Evolutionary conservation across 345 rosid genomes (phyloP).

Genomic region (Pugionium cornutum): DNA sequence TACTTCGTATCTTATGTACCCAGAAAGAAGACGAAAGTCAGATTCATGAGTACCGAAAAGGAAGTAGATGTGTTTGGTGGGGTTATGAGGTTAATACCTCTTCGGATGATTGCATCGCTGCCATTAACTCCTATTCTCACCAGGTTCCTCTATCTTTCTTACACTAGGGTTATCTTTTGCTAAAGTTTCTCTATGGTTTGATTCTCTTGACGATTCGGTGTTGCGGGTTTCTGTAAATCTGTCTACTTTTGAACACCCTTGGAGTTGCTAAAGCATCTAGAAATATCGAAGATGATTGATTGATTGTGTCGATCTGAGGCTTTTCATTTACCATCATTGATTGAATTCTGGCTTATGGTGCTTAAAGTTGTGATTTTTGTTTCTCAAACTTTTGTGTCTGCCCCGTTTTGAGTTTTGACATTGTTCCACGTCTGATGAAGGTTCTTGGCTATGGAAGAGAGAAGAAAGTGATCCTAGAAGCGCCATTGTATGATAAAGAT

Average conservation of each 20-base stretch:
- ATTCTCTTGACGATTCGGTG: not conserved
- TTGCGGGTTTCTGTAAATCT: not conserved
- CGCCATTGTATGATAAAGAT: constrained; percentile 54
- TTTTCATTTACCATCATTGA: not conserved
- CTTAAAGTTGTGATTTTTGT: not conserved
- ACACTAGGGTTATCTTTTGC: not conserved
- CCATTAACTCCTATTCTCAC: constrained; percentile 62
- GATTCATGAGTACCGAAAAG: constrained; percentile 30
- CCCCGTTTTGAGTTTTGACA: not conserved
- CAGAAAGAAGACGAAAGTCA: constrained; percentile 29
- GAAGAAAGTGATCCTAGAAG: constrained; percentile 62
- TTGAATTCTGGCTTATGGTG: not conserved
- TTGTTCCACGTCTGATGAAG: constrained; percentile 39
- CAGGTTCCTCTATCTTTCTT: constrained; percentile 47
- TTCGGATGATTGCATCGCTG: constrained; percentile 65
- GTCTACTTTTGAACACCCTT: not conserved
- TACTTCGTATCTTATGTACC: not conserved
- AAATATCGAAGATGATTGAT: not conserved
- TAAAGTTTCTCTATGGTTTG: not conserved
- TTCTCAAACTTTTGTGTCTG: not conserved
- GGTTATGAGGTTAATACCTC: constrained; percentile 63
- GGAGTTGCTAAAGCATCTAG: not conserved
- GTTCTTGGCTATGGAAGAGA: constrained; percentile 67
- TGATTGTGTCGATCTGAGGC: not conserved
- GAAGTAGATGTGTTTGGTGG: constrained; percentile 56